Conservation (phyloP, 2,329 filamentous ascomycete species). For the Neonectria sp. region DNA sequence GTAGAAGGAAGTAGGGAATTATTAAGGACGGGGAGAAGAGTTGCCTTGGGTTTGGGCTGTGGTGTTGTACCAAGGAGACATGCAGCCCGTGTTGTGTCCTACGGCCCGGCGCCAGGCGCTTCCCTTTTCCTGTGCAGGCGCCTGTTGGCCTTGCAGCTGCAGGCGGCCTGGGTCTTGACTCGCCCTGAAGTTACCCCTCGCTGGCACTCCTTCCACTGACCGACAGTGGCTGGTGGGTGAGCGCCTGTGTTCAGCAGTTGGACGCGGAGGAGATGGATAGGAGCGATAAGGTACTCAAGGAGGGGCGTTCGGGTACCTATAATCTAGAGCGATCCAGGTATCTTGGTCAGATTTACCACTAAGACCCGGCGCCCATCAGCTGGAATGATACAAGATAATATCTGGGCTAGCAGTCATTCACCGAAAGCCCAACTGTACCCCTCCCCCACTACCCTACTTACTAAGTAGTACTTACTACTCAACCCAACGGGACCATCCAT, state of each 20-base stretch:
- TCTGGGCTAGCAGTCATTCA: background rate
- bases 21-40: slow-evolving; percentile 14
- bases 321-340: background rate
- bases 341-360: too few species aligned
- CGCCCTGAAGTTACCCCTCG: slow-evolving; percentile 8
- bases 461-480: too few species aligned
- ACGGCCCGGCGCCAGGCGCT: background rate
- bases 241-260: background rate
- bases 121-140: slow-evolving; percentile 3
- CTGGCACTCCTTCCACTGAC: slow-evolving; percentile 6
- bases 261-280: background rate
- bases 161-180: slow-evolving; percentile 1
- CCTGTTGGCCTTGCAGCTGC: slow-evolving; percentile 9
- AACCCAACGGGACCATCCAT: background rate
- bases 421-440: background rate
- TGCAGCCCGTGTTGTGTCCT: background rate
- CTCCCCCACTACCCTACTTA: background rate
- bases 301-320: background rate
- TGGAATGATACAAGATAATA: background rate
- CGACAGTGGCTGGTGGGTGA: background rate
- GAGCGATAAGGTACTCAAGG: background rate
- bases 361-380: background rate
- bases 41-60: slow-evolving; percentile 19
- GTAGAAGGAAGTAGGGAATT: slow-evolving; percentile 1
- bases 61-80: slow-evolving; percentile 4